Percentiles rank a stretch among this genome's conserved stretches.
These are phyloP conservation scores for Penicillium carneum DNA, from an alignment of 2,329 filamentous ascomycete genomes.

Conservation along the genomic window DNA sequence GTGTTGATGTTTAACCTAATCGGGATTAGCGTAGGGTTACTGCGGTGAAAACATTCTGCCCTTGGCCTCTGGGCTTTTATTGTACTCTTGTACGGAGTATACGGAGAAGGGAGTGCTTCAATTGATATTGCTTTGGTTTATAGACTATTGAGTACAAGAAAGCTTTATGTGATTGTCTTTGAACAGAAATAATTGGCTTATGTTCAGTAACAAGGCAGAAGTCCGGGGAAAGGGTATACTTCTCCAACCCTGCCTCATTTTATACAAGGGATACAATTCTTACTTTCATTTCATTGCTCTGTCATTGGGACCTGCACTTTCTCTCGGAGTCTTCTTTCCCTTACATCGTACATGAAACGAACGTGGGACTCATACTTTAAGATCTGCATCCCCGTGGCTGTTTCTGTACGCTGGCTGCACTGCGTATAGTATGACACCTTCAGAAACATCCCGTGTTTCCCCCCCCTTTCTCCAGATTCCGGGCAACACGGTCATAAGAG, in stretches of 20 bases:
- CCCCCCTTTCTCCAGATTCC: conserved; percentile 4
- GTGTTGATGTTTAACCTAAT: conserved; percentile 42
- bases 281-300: background rate
- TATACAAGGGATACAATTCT: conserved; percentile 12
- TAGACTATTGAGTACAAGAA: background rate
- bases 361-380: conserved; percentile 6
- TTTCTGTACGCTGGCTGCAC: background rate
- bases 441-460: conserved; percentile 4
- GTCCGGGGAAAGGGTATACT: background rate
- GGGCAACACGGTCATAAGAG: background rate
- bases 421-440: background rate
- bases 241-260: too few species aligned
- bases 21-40: conserved; percentile 40
- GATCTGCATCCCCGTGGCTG: conserved; percentile 6
- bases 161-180: background rate
- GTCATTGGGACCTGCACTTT: background rate
- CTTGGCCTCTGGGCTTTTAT: background rate
- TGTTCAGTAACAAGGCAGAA: background rate
- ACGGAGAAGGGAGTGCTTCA: background rate
- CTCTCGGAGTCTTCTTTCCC: background rate
- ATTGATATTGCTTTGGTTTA: background rate
- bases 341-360: conserved; percentile 8
- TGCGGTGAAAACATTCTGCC: conserved; percentile 27
- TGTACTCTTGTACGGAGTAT: background rate
- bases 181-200: too few species aligned